phyloP scores from a whole-genome alignment of 306 rosid species.

The Betula pendula region DNA sequence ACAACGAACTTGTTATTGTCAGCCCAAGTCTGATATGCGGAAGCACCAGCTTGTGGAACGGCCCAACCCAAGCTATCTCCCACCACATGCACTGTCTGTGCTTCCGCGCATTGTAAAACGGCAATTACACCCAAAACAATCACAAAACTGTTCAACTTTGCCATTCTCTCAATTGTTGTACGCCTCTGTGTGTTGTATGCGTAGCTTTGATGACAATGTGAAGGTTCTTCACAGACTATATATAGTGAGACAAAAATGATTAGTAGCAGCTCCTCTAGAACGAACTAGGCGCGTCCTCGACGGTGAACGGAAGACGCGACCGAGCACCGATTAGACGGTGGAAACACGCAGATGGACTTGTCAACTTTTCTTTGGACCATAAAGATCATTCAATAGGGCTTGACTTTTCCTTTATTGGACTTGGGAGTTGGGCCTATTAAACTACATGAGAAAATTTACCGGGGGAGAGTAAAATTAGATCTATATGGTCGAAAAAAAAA shows the following conservation, averaged over 20 bases:
- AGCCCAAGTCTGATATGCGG: conserved; percentile 40
- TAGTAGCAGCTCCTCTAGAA: not conserved
- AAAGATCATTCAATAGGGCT: not conserved
- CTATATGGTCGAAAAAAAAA: too few species aligned
- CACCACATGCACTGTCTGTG: conserved; percentile 34
- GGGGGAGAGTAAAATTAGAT: too few species aligned
- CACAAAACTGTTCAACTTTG: conserved; percentile 1
- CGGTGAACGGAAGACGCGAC: not conserved
- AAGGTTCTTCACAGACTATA: not conserved
- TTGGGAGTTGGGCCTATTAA: too few species aligned
- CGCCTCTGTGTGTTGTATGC: not conserved
- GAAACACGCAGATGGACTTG: too few species aligned
- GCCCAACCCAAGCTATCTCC: conserved; percentile 43
- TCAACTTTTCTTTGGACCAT: not conserved
- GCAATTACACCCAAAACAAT: conserved; percentile 14
- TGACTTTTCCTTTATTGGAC: not conserved
- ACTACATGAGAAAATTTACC: too few species aligned
- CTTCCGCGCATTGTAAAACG: conserved; percentile 17
- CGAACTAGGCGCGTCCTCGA: not conserved
- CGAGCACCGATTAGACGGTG: not conserved
- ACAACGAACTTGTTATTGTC: conserved; percentile 9
- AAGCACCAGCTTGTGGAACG: conserved; percentile 3
- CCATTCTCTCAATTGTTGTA: not conserved
- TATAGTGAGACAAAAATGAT: not conserved
- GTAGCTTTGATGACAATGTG: conserved; percentile 1